Percentiles rank a stretch among this genome's conserved stretches.
Conservation (phyloP, 257 asterid species). For the Catharanthus roseus region DNA sequence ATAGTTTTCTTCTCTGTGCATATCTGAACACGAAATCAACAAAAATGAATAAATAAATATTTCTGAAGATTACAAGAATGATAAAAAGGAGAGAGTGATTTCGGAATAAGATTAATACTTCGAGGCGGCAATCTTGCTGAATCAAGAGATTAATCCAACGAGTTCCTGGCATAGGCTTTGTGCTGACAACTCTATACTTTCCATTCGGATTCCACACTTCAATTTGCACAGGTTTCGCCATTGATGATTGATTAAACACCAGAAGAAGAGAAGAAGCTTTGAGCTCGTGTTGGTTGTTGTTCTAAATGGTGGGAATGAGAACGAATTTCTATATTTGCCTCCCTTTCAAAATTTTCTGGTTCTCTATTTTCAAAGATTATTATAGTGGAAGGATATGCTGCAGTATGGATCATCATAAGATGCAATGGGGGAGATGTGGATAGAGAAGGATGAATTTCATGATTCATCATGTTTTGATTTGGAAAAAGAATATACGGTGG, state of each 20-base stretch:
- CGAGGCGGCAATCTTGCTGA: conserved; percentile 89
- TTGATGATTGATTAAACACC: conserved; percentile 1
- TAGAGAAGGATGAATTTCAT: background rate
- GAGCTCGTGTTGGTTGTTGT: background rate
- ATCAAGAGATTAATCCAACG: conserved; percentile 86
- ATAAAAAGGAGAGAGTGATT: background rate
- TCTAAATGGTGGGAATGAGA: background rate
- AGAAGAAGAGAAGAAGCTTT: background rate
- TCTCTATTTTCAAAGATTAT: conserved; percentile 5
- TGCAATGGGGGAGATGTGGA: background rate
- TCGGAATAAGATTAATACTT: conserved; percentile 43
- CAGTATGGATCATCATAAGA: conserved; percentile 10
- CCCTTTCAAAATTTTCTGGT: conserved; percentile 2
- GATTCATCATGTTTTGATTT: background rate
- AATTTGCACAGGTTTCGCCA: conserved; percentile 82
- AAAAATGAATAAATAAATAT: background rate
- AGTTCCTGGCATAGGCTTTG: conserved; percentile 93
- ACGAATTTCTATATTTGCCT: no score
- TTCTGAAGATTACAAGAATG: background rate
- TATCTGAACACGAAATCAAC: conserved; percentile 34
- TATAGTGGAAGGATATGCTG: conserved; percentile 18
- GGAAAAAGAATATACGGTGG: background rate
- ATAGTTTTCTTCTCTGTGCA: conserved; percentile 88
- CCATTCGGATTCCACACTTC: conserved; percentile 93
- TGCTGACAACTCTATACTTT: conserved; percentile 80